phyloP scores from a whole-genome alignment of 805 yeast genomes.

The Candida parachauliodes region DNA sequence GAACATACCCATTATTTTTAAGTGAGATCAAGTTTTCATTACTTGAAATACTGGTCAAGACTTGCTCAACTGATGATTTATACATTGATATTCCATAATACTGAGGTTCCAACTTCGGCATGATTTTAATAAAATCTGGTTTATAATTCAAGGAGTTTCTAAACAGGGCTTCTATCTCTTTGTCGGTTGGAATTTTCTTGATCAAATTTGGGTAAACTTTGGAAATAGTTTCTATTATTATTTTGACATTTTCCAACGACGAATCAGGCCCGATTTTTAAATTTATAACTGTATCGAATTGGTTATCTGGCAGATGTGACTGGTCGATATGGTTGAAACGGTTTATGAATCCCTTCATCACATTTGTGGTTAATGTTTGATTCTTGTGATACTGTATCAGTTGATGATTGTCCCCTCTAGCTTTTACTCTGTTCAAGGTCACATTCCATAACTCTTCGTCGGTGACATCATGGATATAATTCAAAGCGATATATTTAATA shows the following conservation, averaged over 20 bases:
- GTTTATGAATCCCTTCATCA: conserved; percentile 71
- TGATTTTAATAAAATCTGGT: conserved; percentile 46
- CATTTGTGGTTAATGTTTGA: conserved; percentile 46
- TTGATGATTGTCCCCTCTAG: conserved; percentile 87
- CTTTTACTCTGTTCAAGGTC: conserved; percentile 56
- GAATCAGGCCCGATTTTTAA: conserved; percentile 37
- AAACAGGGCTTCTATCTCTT: conserved; percentile 46
- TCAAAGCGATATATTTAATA: conserved; percentile 61
- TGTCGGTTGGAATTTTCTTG: conserved; percentile 37
- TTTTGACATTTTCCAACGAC: conserved; percentile 47
- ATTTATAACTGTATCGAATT: conserved; percentile 64
- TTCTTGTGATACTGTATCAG: conserved; percentile 60
- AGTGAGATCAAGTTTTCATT: conserved; percentile 21
- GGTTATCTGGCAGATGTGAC: conserved; percentile 51
- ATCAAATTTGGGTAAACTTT: conserved; percentile 41
- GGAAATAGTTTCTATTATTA: conserved; percentile 37
- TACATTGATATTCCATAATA: conserved; percentile 10
- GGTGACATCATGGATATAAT: conserved; percentile 46
- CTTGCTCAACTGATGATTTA: conserved; percentile 14
- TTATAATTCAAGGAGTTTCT: conserved; percentile 48
- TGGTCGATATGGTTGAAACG: conserved; percentile 62
- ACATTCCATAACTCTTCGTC: conserved; percentile 40
- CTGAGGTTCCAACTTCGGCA: conserved; percentile 12
- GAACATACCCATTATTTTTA: conserved; percentile 36
- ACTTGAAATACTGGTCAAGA: conserved; percentile 8